A percentile compares a stretch with the other conserved stretches of the same genome.
These are phyloP conservation scores for Cladosporium sp. DNA, from an alignment of 2,329 filamentous ascomycete genomes.

Conservation along the genomic window DNA sequence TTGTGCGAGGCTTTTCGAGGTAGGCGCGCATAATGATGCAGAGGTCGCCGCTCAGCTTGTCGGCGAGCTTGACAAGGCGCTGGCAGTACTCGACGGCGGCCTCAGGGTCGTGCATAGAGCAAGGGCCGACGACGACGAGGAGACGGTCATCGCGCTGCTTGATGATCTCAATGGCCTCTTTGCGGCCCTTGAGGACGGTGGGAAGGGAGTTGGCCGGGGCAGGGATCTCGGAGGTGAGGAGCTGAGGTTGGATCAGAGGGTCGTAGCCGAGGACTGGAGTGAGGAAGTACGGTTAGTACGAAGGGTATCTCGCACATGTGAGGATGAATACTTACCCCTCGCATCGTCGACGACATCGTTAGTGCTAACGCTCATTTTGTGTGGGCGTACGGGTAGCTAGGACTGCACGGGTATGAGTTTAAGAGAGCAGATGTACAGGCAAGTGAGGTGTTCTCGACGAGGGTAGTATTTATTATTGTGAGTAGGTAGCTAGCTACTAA, in stretches of 20 bases:
- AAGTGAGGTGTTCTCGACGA: too few species aligned
- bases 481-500: too few species aligned
- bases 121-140: conserved; percentile 85
- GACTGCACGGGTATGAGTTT: not conserved
- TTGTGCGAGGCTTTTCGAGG: conserved; percentile 96
- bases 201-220: conserved; percentile 47
- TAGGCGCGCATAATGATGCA: conserved; percentile 97
- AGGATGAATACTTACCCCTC: conserved; percentile 1
- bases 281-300: not conserved
- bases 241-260: conserved; percentile 79
- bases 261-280: conserved; percentile 60
- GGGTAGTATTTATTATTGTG: too few species aligned
- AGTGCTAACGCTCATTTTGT: conserved; percentile 4
- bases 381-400: not conserved
- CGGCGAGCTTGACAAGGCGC: conserved; percentile 71
- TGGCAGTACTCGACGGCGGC: conserved; percentile 92
- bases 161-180: conserved; percentile 58
- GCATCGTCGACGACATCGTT: conserved; percentile 10
- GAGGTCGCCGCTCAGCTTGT: conserved; percentile 84
- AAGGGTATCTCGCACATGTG: not conserved
- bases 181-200: conserved; percentile 57
- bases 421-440: too few species aligned
- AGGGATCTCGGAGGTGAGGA: conserved; percentile 89
- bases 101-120: conserved; percentile 92
- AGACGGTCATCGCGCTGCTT: conserved; percentile 48